Evolutionary conservation across 176 grass and related monocot genomes (phyloP), one percentile per base, ranked within the genome.

Genomic region (Cenchrus purpureus): DNA sequence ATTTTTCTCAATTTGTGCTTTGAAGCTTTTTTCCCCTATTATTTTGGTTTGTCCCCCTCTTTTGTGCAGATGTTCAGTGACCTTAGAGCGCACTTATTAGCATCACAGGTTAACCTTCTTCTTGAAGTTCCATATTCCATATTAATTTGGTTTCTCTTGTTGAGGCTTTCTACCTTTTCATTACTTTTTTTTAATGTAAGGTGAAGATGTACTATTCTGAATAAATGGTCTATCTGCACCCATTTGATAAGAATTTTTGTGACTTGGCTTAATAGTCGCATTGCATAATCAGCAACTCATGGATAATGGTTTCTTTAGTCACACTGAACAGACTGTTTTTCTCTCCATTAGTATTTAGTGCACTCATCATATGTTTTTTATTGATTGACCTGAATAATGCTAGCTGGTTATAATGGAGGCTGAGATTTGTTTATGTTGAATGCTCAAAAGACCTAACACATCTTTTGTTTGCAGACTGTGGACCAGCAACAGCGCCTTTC

Each of bases 401-500:
- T 73, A 10, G 8, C 61, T 62, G 68, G 62, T 53, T 63, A 43
- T 43, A 65, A 9, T 56, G 57, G 68, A 48, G 15, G 56, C 65
- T 83, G 52, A 43, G 53, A 55, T 68, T 46, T 12, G 1, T 68
- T 61, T 83, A 61, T 62, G 4, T 80, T 48, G 11, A 43, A 58
- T 78, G 25, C 57, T 9, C 14, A 40, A 40, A 40, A 4, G 37
- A 40, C 37, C 37, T 40, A 4, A 40, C 83, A 52, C 31, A 74
- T 10, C 5, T 69, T 65, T 72, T 70, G 25, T 46, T 73, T 96
- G 77, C 94, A 99, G 97, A 79, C 91, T 62, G 87, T 88, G 29
- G 94, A 99, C 58, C 97, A 97, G 68, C 88, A 96, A 74, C 94
- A 97, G 79, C 93, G 84, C 84, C 88, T 99, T 51, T 97, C 92